Percentiles rank a stretch among this genome's conserved stretches.
phyloP scores from a whole-genome alignment of 1,284 basidiomycete genomes.

The Takashimella tepidaria region DNA sequence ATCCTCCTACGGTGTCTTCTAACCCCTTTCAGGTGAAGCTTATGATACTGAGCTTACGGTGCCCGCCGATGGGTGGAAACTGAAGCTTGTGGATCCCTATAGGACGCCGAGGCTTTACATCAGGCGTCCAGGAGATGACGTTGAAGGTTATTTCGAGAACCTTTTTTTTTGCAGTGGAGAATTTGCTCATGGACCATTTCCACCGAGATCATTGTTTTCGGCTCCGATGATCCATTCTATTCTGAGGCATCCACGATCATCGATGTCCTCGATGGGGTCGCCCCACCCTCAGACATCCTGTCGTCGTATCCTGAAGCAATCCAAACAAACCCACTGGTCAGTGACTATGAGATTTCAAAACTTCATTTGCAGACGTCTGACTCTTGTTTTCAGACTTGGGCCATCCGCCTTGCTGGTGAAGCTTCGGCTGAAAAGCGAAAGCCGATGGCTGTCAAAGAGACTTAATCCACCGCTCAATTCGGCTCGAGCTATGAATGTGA shows the following conservation, averaged over 20 bases:
- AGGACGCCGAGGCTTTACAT: constrained; percentile 23
- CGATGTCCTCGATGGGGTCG: constrained; percentile 24
- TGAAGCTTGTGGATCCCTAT: constrained; percentile 25
- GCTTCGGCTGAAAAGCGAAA: neutral
- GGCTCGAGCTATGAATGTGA: too few species aligned
- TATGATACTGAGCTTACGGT: constrained; percentile 25
- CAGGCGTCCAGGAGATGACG: constrained; percentile 13
- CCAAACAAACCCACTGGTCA: constrained; percentile 24
- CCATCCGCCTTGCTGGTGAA: neutral
- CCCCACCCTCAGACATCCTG: constrained; percentile 11
- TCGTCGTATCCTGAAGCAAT: constrained; percentile 26
- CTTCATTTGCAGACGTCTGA: neutral
- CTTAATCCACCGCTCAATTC: neutral
- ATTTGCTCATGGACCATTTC: constrained; percentile 21
- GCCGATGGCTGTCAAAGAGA: neutral
- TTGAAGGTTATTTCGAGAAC: constrained; percentile 14
- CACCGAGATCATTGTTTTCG: constrained; percentile 12
- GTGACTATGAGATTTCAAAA: constrained; percentile 4
- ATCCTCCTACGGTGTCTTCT: neutral
- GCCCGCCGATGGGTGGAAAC: constrained; percentile 30
- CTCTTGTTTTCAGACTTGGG: neutral
- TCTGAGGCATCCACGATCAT: constrained; percentile 19
- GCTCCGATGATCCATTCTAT: constrained; percentile 17
- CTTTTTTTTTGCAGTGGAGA: constrained; percentile 5
- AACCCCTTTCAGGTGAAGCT: constrained; percentile 6